phyloP scores from a whole-genome alignment of 306 rosid genomes.

The Sindora glabra region DNA sequence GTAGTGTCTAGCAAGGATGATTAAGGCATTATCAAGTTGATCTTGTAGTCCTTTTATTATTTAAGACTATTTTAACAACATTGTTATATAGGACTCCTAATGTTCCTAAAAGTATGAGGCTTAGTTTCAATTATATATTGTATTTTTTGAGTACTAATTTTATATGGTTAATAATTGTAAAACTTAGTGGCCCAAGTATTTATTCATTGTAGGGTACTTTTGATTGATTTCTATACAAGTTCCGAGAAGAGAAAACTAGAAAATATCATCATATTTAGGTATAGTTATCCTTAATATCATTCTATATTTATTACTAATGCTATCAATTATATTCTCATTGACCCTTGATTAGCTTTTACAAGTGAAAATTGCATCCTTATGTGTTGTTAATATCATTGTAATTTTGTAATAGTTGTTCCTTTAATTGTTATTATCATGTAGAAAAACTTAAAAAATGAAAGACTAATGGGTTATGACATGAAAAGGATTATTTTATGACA shows the following conservation, averaged over 20 bases:
- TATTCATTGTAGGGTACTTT: slow-evolving; percentile 59
- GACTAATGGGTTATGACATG: too few species aligned
- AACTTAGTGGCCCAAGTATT: not conserved
- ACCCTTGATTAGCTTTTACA: not conserved
- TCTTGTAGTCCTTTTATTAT: not conserved
- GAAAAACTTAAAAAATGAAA: too few species aligned
- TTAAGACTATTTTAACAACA: not conserved
- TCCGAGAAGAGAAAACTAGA: slow-evolving; percentile 71
- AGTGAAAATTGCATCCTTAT: too few species aligned
- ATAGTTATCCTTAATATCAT: not conserved
- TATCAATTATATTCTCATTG: not conserved
- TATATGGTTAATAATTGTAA: too few species aligned
- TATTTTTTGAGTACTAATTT: not conserved
- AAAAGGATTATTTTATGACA: too few species aligned
- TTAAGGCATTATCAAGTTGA: slow-evolving; percentile 80
- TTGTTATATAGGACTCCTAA: not conserved
- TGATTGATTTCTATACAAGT: slow-evolving; percentile 66
- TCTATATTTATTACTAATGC: not conserved
- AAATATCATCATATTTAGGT: slow-evolving; percentile 90
- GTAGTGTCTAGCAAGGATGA: slow-evolving; percentile 52
- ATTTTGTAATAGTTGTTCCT: too few species aligned
- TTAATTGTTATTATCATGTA: too few species aligned
- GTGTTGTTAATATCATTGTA: too few species aligned
- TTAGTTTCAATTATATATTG: not conserved
- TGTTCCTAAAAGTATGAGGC: not conserved